Evolutionary conservation across 306 rosid species (phyloP).

Genomic region (Adenanthera pavonina): DNA sequence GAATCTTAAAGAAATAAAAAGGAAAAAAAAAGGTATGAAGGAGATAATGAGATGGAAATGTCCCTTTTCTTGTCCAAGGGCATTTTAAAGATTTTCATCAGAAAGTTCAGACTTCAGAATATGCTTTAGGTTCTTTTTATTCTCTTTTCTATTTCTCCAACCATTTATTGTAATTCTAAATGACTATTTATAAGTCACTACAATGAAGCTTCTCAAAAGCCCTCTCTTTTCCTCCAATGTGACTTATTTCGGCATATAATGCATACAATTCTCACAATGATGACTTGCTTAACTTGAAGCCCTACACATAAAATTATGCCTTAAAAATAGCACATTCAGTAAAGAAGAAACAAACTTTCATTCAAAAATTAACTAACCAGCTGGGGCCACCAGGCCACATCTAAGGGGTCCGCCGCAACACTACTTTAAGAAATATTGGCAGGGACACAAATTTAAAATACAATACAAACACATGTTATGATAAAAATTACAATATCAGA

Average conservation of each 20-base stretch:
- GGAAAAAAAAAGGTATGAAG: background rate
- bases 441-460: background rate
- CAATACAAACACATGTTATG: background rate
- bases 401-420: constrained; percentile 21
- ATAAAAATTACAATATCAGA: background rate
- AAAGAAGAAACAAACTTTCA: constrained; percentile 7
- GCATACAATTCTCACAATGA: constrained; percentile 42
- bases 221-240: background rate
- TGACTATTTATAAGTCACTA: background rate
- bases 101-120: constrained; percentile 6
- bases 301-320: constrained; percentile 10
- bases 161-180: constrained; percentile 22
- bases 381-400: constrained; percentile 26
- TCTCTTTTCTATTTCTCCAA: constrained; percentile 13
- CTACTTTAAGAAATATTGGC: background rate
- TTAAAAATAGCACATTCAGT: constrained; percentile 3
- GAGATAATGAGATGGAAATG: background rate
- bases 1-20: constrained; percentile 2
- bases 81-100: background rate
- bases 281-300: constrained; percentile 38
- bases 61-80: background rate
- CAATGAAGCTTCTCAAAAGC: background rate
- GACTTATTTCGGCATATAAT: constrained; percentile 4
- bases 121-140: constrained; percentile 1
- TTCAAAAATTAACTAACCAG: constrained; percentile 32